Percentiles rank a stretch among this genome's conserved stretches.
These are phyloP conservation scores for Aspergillus alliaceus DNA, from an alignment of 2,329 filamentous ascomycete species.

Conservation along the genomic window DNA sequence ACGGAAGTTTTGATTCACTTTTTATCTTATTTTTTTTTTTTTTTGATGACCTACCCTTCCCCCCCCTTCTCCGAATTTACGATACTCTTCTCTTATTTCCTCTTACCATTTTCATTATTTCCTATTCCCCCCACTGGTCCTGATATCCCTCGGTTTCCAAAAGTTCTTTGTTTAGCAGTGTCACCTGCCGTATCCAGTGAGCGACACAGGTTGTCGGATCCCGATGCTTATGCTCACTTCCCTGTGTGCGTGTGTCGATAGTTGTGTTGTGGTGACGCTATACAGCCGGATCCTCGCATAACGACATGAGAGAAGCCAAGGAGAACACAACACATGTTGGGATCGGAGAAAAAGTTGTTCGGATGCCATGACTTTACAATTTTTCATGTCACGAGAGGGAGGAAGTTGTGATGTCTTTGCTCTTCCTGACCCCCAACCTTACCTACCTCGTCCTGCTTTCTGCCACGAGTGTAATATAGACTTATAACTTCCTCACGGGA, in stretches of 20 bases:
- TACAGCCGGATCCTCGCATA: neutral
- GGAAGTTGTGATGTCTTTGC: slow-evolving; percentile 26
- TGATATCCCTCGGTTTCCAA: slow-evolving; percentile 46
- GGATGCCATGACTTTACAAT: slow-evolving; percentile 20
- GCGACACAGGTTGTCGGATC: slow-evolving; percentile 26
- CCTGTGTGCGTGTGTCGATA: neutral
- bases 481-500: slow-evolving; percentile 29
- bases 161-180: slow-evolving; percentile 40
- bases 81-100: slow-evolving; percentile 21
- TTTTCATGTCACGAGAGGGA: slow-evolving; percentile 22
- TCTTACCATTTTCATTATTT: slow-evolving; percentile 16
- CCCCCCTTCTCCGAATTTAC: slow-evolving; percentile 24
- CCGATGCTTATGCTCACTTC: slow-evolving; percentile 3
- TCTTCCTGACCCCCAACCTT: slow-evolving; percentile 18
- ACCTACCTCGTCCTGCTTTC: slow-evolving; percentile 20
- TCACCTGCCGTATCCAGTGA: slow-evolving; percentile 33
- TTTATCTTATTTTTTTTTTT: slow-evolving; percentile 33
- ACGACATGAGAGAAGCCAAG: neutral
- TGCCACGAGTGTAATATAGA: slow-evolving; percentile 31
- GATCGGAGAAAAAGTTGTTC: slow-evolving; percentile 26
- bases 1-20: slow-evolving; percentile 33
- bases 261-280: slow-evolving; percentile 3
- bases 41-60: slow-evolving; percentile 35
- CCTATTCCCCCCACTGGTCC: slow-evolving; percentile 32
- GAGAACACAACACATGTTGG: slow-evolving; percentile 6